A percentile compares a stretch with the other conserved stretches of the same genome.
These are phyloP conservation scores for Didymella exigua DNA, from an alignment of 2,329 filamentous ascomycete species.

Conservation along the genomic window DNA sequence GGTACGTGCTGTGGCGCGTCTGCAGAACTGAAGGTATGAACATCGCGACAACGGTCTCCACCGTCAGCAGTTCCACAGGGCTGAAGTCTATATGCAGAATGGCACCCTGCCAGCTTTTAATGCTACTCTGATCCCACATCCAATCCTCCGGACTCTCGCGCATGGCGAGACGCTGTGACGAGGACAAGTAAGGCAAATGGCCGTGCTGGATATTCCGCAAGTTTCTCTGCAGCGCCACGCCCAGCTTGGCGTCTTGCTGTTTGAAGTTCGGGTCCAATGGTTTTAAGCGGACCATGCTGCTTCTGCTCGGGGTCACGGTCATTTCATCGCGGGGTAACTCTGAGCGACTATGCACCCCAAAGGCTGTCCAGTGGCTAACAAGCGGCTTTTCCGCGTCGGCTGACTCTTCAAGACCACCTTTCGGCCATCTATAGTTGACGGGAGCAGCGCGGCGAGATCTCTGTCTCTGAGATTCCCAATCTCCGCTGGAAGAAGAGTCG, in stretches of 20 bases:
- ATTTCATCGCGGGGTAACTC: slow-evolving; percentile 23
- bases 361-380: not conserved
- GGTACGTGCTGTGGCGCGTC: slow-evolving; percentile 20
- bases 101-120: slow-evolving; percentile 37
- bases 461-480: slow-evolving; percentile 20
- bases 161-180: slow-evolving; percentile 26
- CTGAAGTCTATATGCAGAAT: slow-evolving; percentile 45
- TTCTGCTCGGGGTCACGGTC: slow-evolving; percentile 11
- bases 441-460: slow-evolving; percentile 32
- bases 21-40: slow-evolving; percentile 3
- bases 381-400: not conserved
- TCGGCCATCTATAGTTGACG: slow-evolving; percentile 38
- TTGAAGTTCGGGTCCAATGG: slow-evolving; percentile 29
- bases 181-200: slow-evolving; percentile 37
- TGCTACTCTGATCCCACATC: slow-evolving; percentile 33
- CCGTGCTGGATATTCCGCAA: not conserved
- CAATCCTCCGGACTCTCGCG: slow-evolving; percentile 16
- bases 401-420: slow-evolving; percentile 8
- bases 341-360: slow-evolving; percentile 1
- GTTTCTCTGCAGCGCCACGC: slow-evolving; percentile 7
- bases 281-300: slow-evolving; percentile 23
- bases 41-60: slow-evolving; percentile 24
- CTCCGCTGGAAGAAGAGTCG: slow-evolving; percentile 30
- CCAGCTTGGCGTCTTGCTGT: slow-evolving; percentile 29
- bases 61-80: slow-evolving; percentile 29